These are phyloP conservation scores for Corylus americana DNA, from an alignment of 306 rosid species.

Conservation along the genomic window DNA sequence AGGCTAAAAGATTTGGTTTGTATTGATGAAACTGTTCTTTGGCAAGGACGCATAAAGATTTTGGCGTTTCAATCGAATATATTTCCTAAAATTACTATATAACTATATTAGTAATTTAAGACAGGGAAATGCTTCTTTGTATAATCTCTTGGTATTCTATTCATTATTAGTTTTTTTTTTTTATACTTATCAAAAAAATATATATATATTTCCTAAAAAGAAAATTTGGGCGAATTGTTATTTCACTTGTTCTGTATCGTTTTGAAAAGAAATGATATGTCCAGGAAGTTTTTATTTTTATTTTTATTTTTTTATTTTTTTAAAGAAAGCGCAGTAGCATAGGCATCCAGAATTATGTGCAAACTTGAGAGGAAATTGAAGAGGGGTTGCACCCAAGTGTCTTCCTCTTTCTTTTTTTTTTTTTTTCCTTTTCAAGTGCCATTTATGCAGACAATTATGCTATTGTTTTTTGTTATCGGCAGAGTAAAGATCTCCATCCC, in stretches of 20 bases:
- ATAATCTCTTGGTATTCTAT: no score
- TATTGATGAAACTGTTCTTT: not conserved
- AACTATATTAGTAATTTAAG: no score
- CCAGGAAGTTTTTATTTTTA: not conserved
- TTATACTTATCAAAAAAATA: no score
- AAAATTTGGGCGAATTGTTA: not conserved
- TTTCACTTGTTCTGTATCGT: no score
- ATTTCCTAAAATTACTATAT: not conserved
- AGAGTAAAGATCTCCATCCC: not conserved
- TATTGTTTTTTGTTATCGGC: not conserved
- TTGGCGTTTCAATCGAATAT: not conserved
- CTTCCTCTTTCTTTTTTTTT: no score
- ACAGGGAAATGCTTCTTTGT: no score
- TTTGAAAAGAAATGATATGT: not conserved
- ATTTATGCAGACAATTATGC: no score
- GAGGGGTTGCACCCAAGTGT: not conserved
- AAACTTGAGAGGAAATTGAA: not conserved
- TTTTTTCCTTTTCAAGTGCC: no score
- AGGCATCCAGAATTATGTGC: not conserved
- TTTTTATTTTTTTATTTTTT: no score
- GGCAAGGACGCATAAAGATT: not conserved
- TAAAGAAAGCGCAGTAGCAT: not conserved
- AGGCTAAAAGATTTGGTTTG: not conserved
- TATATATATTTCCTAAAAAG: not conserved
- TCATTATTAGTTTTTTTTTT: no score